phyloP scores from a whole-genome alignment of 108 stramenopile species.

The Nannochloropsis oceanica region DNA sequence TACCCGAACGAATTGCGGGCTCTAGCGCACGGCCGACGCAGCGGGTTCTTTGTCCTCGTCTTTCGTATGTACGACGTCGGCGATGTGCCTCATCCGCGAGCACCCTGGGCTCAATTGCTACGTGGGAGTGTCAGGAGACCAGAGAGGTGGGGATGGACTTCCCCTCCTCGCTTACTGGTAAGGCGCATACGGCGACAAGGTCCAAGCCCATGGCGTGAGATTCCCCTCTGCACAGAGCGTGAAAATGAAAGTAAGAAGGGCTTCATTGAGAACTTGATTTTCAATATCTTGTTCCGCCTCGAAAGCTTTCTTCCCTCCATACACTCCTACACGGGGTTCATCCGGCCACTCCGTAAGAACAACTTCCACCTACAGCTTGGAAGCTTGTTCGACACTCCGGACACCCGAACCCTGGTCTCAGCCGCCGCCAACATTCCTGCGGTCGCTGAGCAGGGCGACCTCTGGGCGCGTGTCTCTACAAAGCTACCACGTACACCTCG shows the following conservation, averaged over 20 bases:
- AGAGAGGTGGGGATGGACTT: neutral
- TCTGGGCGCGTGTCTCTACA: neutral
- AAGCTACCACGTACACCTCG: neutral
- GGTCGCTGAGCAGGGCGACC: neutral
- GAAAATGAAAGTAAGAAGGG: neutral
- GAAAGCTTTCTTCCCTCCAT: neutral
- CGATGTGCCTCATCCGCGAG: neutral
- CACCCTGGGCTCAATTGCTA: neutral
- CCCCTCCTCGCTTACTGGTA: neutral
- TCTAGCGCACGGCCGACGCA: neutral
- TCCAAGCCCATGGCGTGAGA: neutral
- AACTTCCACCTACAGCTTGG: neutral
- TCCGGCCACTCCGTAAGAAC: neutral
- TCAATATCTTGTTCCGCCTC: neutral
- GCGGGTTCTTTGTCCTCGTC: neutral
- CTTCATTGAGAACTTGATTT: neutral
- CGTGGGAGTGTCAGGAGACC: neutral
- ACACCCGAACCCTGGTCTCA: neutral
- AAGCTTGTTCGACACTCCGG: neutral
- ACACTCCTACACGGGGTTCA: neutral
- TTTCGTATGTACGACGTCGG: neutral
- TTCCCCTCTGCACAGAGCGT: neutral
- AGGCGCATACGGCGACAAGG: neutral
- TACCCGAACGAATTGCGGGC: neutral
- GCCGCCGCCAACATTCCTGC: neutral